Evolutionary conservation across 768 basidiomycete genomes (phyloP).

Genomic region (Lentinula sp.): DNA sequence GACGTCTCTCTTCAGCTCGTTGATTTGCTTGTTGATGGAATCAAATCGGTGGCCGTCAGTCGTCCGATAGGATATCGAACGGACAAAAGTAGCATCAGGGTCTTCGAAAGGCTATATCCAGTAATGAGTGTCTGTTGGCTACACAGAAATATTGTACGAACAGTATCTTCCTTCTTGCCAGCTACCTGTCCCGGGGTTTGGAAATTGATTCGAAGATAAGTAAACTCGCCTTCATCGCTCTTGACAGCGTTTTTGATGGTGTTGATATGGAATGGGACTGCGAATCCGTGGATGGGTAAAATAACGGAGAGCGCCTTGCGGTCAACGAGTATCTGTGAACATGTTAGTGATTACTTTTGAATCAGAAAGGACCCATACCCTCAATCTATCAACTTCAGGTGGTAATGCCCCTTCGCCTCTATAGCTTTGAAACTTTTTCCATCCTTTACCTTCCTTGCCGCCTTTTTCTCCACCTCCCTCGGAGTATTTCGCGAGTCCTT

Average conservation of each 20-base stretch:
- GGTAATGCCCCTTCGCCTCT: conserved; percentile 91
- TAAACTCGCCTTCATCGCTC: conserved; percentile 93
- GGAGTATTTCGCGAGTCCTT: conserved; percentile 79
- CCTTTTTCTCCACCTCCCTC: conserved; percentile 70
- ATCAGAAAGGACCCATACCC: conserved; percentile 42
- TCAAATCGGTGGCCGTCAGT: conserved; percentile 87
- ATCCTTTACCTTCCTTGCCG: conserved; percentile 85
- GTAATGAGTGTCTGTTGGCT: not conserved
- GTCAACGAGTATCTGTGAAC: conserved; percentile 78
- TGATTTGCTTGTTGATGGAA: conserved; percentile 85
- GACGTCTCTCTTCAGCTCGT: conserved; percentile 92
- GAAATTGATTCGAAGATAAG: conserved; percentile 94
- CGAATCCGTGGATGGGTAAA: conserved; percentile 90
- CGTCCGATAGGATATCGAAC: conserved; percentile 91
- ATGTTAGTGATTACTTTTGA: not conserved
- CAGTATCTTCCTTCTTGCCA: conserved; percentile 98
- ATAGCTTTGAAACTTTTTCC: conserved; percentile 96
- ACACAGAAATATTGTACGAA: conserved; percentile 24
- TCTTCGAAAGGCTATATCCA: conserved; percentile 83
- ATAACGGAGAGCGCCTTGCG: conserved; percentile 86
- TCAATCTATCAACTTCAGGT: conserved; percentile 68
- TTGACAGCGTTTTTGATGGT: conserved; percentile 98
- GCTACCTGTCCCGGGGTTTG: conserved; percentile 96
- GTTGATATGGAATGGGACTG: conserved; percentile 97
- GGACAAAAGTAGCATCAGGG: conserved; percentile 92